Percentiles rank a stretch among this genome's conserved stretches.
Evolutionary conservation across 225 moss, liverwort and hornwort genomes (phyloP).

Genomic region (Sphagnum contortum): DNA sequence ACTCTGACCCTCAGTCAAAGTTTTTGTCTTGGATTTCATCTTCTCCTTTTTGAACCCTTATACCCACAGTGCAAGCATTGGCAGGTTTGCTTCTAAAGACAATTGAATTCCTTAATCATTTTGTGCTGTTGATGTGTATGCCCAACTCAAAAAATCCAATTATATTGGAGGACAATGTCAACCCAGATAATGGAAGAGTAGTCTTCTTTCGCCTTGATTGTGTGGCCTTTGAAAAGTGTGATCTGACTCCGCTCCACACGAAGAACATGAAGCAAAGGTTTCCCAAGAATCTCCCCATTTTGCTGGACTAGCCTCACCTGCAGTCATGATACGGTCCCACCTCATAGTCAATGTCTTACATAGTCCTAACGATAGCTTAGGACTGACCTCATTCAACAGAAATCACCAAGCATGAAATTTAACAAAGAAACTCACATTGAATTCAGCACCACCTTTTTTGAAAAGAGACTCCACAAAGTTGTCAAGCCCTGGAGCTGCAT

Average conservation of each 20-base stretch:
- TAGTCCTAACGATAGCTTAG: not conserved
- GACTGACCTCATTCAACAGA: not conserved
- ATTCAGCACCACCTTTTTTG: slow-evolving; percentile 78
- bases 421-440: slow-evolving; percentile 39
- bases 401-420: not conserved
- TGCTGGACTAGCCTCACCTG: slow-evolving; percentile 71
- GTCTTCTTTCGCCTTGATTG: slow-evolving; percentile 63
- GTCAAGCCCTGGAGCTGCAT: slow-evolving; percentile 71
- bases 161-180: too few species aligned
- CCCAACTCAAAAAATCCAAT: not conserved
- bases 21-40: too few species aligned
- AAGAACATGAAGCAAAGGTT: slow-evolving; percentile 59
- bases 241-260: slow-evolving; percentile 68
- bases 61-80: too few species aligned
- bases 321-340: slow-evolving; percentile 1
- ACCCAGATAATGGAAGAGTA: slow-evolving; percentile 61
- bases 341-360: not conserved
- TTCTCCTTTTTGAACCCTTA: too few species aligned
- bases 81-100: too few species aligned
- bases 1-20: too few species aligned
- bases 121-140: not conserved
- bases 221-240: slow-evolving; percentile 63
- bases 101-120: too few species aligned
- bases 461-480: slow-evolving; percentile 78
- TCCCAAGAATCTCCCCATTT: slow-evolving; percentile 74